These are phyloP conservation scores for Fragaria ananassa DNA, from an alignment of 306 rosid species.

Conservation along the genomic window DNA sequence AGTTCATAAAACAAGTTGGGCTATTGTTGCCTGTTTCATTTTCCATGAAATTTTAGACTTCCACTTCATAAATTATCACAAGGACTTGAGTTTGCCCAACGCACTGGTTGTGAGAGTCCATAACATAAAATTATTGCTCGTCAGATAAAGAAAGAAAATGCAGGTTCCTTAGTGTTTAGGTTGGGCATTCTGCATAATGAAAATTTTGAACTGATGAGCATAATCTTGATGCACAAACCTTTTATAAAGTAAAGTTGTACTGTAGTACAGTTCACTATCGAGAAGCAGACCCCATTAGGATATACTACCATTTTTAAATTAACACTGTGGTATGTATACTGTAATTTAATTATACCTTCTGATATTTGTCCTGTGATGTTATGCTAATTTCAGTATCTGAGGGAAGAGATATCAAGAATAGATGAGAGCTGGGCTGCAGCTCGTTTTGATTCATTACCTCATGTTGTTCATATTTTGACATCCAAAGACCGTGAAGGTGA, in stretches of 20 bases:
- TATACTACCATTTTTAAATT: background rate
- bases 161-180: background rate
- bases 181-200: background rate
- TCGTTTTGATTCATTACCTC: constrained; percentile 98
- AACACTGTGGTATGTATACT: background rate
- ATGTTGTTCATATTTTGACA: constrained; percentile 95
- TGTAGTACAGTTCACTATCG: background rate
- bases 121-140: background rate
- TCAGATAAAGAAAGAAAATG: background rate
- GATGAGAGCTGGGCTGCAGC: constrained; percentile 93
- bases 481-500: constrained; percentile 95
- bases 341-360: background rate
- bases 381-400: constrained; percentile 68
- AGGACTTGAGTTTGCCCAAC: background rate
- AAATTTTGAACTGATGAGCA: no score
- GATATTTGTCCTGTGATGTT: constrained; percentile 23
- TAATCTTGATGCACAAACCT: background rate
- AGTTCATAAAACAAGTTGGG: background rate
- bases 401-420: constrained; percentile 66
- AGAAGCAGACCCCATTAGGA: background rate
- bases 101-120: background rate
- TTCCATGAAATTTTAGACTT: background rate
- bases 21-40: background rate
- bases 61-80: background rate
- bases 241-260: background rate